Evolutionary conservation across 1,139 yeast species (phyloP).

Genomic region (Yamadazyma spencermartinsiae): DNA sequence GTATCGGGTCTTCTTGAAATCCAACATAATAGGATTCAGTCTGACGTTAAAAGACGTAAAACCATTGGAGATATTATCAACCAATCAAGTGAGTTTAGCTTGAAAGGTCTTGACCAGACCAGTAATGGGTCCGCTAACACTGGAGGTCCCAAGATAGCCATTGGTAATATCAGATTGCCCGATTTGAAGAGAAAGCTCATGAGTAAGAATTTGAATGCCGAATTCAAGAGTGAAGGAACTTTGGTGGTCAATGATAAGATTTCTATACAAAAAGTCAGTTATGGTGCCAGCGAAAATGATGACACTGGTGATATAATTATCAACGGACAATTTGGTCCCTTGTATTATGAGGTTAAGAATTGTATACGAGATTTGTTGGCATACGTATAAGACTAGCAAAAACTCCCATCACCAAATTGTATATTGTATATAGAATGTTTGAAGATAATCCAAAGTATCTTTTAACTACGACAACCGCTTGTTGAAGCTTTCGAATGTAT

Average conservation of each 20-base stretch:
- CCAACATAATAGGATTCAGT: slow-evolving; percentile 25
- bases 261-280: slow-evolving; percentile 70
- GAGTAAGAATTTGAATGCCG: slow-evolving; percentile 67
- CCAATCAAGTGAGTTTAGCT: slow-evolving; percentile 37
- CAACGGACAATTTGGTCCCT: slow-evolving; percentile 76
- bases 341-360: slow-evolving; percentile 78
- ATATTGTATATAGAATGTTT: neutral
- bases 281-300: slow-evolving; percentile 38
- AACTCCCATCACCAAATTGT: neutral
- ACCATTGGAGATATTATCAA: slow-evolving; percentile 31
- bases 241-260: slow-evolving; percentile 79
- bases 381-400: slow-evolving; percentile 49
- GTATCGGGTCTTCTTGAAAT: slow-evolving; percentile 69
- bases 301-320: slow-evolving; percentile 79
- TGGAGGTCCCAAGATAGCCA: slow-evolving; percentile 54
- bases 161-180: slow-evolving; percentile 86
- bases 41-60: slow-evolving; percentile 8
- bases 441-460: too few species aligned
- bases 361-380: slow-evolving; percentile 82
- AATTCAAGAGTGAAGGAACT: slow-evolving; percentile 91
- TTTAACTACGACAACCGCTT: neutral
- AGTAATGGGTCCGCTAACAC: slow-evolving; percentile 12
- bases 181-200: slow-evolving; percentile 70
- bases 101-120: slow-evolving; percentile 26
- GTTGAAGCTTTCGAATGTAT: neutral